Conservation (phyloP, 2,329 filamentous ascomycete genomes). For the Claviceps pazoutovae region DNA sequence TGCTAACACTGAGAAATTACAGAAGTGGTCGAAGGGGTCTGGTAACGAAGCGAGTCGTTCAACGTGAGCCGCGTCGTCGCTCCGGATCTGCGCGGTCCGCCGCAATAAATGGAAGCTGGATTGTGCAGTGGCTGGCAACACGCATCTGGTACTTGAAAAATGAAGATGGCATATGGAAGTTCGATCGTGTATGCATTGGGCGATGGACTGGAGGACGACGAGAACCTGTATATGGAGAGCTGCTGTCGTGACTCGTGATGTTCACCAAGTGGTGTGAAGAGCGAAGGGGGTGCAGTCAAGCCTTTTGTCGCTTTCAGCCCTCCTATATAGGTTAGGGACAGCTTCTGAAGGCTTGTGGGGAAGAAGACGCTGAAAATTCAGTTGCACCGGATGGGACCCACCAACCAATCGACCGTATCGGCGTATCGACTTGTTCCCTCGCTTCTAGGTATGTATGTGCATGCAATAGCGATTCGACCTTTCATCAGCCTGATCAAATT, state of each 20-base stretch:
- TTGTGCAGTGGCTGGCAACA: conserved; percentile 33
- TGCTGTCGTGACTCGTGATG: background rate
- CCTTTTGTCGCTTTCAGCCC: no score
- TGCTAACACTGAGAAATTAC: background rate
- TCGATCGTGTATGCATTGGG: conserved; percentile 44
- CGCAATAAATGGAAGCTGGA: conserved; percentile 34
- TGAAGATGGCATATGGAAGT: conserved; percentile 28
- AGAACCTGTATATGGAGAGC: background rate
- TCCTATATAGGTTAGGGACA: no score
- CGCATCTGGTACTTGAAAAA: conserved; percentile 46
- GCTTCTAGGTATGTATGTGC: no score
- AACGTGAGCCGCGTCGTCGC: conserved; percentile 41
- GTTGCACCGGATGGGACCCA: no score
- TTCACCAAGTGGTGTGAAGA: conserved; percentile 8
- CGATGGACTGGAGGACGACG: conserved; percentile 6
- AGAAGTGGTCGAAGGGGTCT: conserved; percentile 2
- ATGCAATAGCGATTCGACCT: no score
- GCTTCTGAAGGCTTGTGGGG: no score
- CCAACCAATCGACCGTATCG: no score
- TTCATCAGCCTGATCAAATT: no score
- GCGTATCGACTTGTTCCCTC: no score
- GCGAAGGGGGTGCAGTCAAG: background rate
- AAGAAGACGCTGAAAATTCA: no score
- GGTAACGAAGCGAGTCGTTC: conserved; percentile 11
- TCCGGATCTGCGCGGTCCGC: conserved; percentile 43